Base-by-base conservation (phyloP, 2,329 filamentous ascomycete species). In the Cadophora sp. region DNA sequence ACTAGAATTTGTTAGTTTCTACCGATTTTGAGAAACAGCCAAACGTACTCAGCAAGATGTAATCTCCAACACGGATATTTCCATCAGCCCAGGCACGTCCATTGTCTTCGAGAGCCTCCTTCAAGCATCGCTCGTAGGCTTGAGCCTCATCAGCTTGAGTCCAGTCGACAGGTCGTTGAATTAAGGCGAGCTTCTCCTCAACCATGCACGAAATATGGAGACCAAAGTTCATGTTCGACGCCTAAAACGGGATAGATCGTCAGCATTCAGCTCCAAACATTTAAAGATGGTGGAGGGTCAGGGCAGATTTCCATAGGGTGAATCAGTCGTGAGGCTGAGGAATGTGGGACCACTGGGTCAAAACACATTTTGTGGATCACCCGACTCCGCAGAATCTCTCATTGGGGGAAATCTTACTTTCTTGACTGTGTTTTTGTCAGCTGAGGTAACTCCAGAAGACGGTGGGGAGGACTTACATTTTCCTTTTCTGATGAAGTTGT, bases 11-110 rank as follows among this genome's bases (percentile, higher is more conserved):
- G 59, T 75, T 67, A 76, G 69, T 50, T 41, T 59, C 41, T 36
- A 33, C 16, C 18, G 9, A 50, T 22, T 24, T 2, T 11, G 11
- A 20, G 18, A 16, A 43, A 27, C 18, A 16, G n/a, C 22, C 22
- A 51, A 20, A 72, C 77, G 70, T 75, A 80, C 78, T 91, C 67
- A 94, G 81, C 39, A 92, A 81, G 67, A 94, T 92, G 78, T 94
- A 94, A 79, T 96, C 93, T 65, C 93, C 93, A 24, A 96, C 83
- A 61, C 93, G 91, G 72, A 97, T 90, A 78, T 96, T 94, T 69
- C 93, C 93, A 76, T 93, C 92, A 20, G 92, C 92, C 91, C 90
- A 92, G 33, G 91, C 91, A 33, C 89, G 87, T 20, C 89, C 88
- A 65, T 91, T 84, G 59, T 89, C 87, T 56, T 89, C 84, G 45